phyloP scores from a whole-genome alignment of 2,329 filamentous ascomycete genomes.

The Neopestalotiopsis clavispora region DNA sequence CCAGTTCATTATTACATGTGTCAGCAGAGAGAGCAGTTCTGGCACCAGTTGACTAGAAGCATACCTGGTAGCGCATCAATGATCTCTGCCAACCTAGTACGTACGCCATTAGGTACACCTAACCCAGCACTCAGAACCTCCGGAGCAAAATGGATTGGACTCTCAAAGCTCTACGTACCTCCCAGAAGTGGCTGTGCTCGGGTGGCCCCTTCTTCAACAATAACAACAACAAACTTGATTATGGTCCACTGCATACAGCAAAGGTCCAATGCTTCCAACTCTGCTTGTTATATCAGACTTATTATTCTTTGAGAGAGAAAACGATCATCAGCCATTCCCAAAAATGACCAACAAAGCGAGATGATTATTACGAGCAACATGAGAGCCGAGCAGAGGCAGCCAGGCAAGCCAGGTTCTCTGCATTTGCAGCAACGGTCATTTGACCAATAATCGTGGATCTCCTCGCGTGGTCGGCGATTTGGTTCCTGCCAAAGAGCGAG shows the following conservation, averaged over 20 bases:
- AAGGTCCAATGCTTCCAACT: background rate
- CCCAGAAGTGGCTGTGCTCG: too few species aligned
- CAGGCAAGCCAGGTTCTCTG: background rate
- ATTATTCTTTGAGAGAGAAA: background rate
- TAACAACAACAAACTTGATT: background rate
- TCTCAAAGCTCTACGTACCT: too few species aligned
- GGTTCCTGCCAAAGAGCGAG: slow-evolving; percentile 19
- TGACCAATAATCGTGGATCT: slow-evolving; percentile 1
- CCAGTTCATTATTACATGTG: background rate
- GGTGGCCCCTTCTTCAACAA: background rate
- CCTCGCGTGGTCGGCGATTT: slow-evolving; percentile 21
- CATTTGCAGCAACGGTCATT: slow-evolving; percentile 19
- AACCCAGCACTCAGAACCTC: too few species aligned
- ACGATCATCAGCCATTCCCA: background rate
- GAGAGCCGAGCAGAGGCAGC: background rate
- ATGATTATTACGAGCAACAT: background rate
- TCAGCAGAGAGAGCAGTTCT: background rate
- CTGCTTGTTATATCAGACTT: background rate
- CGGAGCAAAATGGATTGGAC: too few species aligned
- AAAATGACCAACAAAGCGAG: background rate
- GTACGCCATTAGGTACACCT: too few species aligned
- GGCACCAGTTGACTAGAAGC: too few species aligned
- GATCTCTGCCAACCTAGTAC: too few species aligned
- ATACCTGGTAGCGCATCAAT: too few species aligned
- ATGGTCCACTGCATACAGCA: background rate